These are phyloP conservation scores for Claviceps monticola DNA, from an alignment of 2,329 filamentous ascomycete species.

Conservation along the genomic window DNA sequence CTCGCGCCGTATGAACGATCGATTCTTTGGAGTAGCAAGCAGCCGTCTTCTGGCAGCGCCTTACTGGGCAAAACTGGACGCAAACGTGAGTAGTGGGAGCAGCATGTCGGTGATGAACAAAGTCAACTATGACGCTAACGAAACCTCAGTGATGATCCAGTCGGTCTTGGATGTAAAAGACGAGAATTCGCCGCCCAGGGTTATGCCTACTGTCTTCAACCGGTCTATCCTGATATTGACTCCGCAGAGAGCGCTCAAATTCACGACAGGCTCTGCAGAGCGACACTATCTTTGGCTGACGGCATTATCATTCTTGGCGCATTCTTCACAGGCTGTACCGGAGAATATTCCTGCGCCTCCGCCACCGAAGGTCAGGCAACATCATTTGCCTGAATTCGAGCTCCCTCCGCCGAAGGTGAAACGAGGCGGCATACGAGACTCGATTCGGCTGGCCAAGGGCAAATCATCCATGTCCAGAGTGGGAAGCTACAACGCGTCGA, in stretches of 20 bases:
- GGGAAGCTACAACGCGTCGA: constrained; percentile 37
- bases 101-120: not conserved
- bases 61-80: constrained; percentile 88
- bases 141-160: constrained; percentile 65
- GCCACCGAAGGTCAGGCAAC: constrained; percentile 23
- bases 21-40: constrained; percentile 97
- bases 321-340: constrained; percentile 69
- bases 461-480: constrained; percentile 37
- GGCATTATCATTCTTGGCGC: constrained; percentile 84
- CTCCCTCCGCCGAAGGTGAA: constrained; percentile 32
- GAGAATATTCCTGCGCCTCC: constrained; percentile 49
- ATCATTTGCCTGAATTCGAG: constrained; percentile 38
- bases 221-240: constrained; percentile 92
- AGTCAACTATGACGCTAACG: constrained; percentile 14
- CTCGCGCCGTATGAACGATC: constrained; percentile 90
- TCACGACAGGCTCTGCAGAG: constrained; percentile 71
- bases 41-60: constrained; percentile 75
- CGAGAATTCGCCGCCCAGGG: constrained; percentile 72
- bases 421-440: constrained; percentile 60
- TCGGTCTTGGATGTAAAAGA: constrained; percentile 96
- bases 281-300: constrained; percentile 93
- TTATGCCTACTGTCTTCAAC: constrained; percentile 56
- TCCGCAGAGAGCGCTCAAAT: constrained; percentile 85
- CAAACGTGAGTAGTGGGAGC: constrained; percentile 56
- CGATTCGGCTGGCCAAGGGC: constrained; percentile 76